These are phyloP conservation scores for Vitis vinifera DNA, from an alignment of 164 flowering plant species.

Conservation along the genomic window ASM3070453v1 NC_081816.1:16091501-16092000, in stretches of 20 bases:
- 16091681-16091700: not conserved
- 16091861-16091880: not conserved
- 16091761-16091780: constrained; percentile 77
- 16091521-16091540: too few species aligned
- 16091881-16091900: constrained; percentile 93
- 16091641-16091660: not conserved
- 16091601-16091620: too few species aligned
- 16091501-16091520: too few species aligned
- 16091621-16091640: not conserved
- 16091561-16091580: too few species aligned
- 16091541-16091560: too few species aligned
- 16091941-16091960: constrained; percentile 84
- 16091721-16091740: constrained; percentile 82
- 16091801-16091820: constrained; percentile 18
- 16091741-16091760: constrained; percentile 47
- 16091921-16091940: constrained; percentile 58
- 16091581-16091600: too few species aligned
- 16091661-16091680: constrained; percentile 4
- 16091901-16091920: constrained; percentile 90
- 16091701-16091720: constrained; percentile 93
- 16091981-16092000: not conserved
- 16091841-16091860: too few species aligned
- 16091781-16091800: constrained; percentile 99
- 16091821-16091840: not conserved
- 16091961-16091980: constrained; percentile 44